Conservation (phyloP, 176 grass and related monocot genomes). For the Musa schizocarpa region DNA sequence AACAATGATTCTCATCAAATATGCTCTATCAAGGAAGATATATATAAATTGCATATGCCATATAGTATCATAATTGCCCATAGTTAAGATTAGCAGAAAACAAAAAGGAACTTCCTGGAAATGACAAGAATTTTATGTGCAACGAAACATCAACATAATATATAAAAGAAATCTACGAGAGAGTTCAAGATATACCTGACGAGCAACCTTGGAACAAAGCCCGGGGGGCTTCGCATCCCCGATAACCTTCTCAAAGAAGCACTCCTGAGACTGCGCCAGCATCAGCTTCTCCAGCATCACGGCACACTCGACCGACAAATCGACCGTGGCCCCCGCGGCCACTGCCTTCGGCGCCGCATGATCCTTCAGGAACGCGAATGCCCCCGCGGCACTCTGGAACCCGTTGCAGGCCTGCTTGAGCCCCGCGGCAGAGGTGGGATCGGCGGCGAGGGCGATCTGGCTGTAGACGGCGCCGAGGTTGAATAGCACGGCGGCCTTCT, state of each 20-base stretch:
- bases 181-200: slow-evolving; percentile 31
- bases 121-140: slow-evolving; percentile 10
- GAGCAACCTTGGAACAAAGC: slow-evolving; percentile 68
- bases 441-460: slow-evolving; percentile 36
- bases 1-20: neutral
- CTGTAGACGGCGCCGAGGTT: slow-evolving; percentile 50
- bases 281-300: slow-evolving; percentile 67
- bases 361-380: slow-evolving; percentile 37
- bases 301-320: slow-evolving; percentile 46
- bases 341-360: slow-evolving; percentile 30
- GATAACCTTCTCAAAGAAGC: slow-evolving; percentile 74
- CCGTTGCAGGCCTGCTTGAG: slow-evolving; percentile 43
- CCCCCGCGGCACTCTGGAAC: slow-evolving; percentile 58
- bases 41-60: neutral
- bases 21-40: neutral
- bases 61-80: too few relatives aligned
- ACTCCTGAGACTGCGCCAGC: slow-evolving; percentile 89
- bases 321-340: slow-evolving; percentile 32
- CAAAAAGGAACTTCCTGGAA: neutral
- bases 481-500: slow-evolving; percentile 64
- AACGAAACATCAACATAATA: neutral
- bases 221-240: slow-evolving; percentile 30
- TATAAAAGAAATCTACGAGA: neutral
- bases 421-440: slow-evolving; percentile 34
- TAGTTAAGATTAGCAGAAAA: neutral